Percentiles rank a stretch among this genome's conserved stretches.
These are phyloP conservation scores for Daldinia eschscholtzii DNA, from an alignment of 2,329 filamentous ascomycete genomes.

Conservation along the genomic window DNA sequence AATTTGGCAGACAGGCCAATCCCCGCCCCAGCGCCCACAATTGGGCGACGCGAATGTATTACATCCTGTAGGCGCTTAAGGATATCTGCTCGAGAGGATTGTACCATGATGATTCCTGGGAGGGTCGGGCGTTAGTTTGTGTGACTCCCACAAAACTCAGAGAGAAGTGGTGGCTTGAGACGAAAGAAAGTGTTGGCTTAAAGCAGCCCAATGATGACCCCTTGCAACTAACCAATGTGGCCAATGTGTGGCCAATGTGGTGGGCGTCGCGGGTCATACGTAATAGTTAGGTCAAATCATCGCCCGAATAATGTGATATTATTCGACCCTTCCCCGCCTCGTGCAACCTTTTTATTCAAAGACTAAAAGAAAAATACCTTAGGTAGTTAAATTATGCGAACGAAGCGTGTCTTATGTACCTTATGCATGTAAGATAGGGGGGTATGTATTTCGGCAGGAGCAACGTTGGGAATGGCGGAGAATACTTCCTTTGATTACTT, in stretches of 20 bases:
- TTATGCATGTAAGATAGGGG: background rate
- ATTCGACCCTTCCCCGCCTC: background rate
- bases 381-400: background rate
- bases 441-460: background rate
- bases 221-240: background rate
- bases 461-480: background rate
- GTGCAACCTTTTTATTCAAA: background rate
- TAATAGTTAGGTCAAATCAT: background rate
- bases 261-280: background rate
- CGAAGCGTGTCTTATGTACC: too few relatives aligned
- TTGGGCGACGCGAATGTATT: conserved; percentile 67
- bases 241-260: too few relatives aligned
- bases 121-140: background rate
- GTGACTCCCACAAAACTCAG: background rate
- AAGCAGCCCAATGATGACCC: background rate
- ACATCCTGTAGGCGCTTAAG: conserved; percentile 66
- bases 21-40: conserved; percentile 77
- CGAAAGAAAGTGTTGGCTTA: background rate
- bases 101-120: conserved; percentile 55
- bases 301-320: background rate
- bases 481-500: background rate
- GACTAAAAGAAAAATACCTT: background rate
- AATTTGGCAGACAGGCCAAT: conserved; percentile 79
- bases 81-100: conserved; percentile 67
- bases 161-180: background rate